Percentiles rank a stretch among this genome's conserved stretches.
Conservation (phyloP, 2,329 filamentous ascomycete species). For the Tolypocladium tropicale region DNA sequence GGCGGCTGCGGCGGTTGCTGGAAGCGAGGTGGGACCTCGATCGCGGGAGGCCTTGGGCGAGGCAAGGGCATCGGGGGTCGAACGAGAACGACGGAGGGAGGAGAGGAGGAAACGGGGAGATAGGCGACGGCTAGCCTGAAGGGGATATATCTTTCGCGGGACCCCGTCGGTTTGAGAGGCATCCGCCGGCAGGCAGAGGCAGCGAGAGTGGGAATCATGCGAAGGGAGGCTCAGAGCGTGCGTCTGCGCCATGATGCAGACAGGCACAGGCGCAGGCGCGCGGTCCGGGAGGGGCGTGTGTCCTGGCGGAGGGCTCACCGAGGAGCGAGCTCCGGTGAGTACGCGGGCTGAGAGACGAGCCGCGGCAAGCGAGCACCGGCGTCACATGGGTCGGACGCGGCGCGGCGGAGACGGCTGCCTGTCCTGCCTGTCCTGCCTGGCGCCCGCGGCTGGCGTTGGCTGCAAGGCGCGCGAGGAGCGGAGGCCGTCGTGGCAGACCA, state of each 20-base stretch:
- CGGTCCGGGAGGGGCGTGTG: not conserved
- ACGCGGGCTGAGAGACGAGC: not conserved
- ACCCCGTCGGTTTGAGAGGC: not conserved
- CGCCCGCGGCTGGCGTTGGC: not conserved
- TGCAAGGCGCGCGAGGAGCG: not conserved
- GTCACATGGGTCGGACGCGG: not conserved
- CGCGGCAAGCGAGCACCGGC: not conserved
- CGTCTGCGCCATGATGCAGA: not conserved
- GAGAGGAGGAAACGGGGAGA: not conserved
- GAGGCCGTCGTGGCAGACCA: not conserved
- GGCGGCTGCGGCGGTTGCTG: not conserved
- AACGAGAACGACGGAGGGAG: not conserved
- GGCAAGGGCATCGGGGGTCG: not conserved
- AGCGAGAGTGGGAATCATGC: not conserved
- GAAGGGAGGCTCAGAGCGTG: not conserved
- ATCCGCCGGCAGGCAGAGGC: not conserved
- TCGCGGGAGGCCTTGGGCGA: not conserved
- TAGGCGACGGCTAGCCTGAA: not conserved
- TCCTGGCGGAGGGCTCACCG: not conserved
- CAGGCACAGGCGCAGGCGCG: not conserved
- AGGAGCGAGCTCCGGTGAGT: not conserved
- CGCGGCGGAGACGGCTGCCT: not conserved
- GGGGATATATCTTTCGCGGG: conserved; percentile 1
- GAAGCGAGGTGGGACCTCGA: not conserved
- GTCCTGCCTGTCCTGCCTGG: too few species aligned